Percentiles rank a stretch among this genome's conserved stretches.
Conservation (phyloP, 2,329 filamentous ascomycete genomes). For the Thermomyces lanuginosus region DNA sequence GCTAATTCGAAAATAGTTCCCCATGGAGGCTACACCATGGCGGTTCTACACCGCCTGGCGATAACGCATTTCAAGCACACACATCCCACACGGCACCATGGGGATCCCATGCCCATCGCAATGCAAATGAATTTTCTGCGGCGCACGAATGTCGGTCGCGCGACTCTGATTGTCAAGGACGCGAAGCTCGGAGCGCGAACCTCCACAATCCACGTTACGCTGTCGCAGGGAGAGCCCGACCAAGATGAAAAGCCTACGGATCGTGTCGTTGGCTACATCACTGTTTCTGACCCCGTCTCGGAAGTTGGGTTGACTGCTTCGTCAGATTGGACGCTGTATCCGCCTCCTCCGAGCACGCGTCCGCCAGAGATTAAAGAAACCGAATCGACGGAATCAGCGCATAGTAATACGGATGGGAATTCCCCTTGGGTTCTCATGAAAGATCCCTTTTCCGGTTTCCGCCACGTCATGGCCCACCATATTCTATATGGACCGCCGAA, state of each 20-base stretch:
- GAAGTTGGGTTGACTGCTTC: conserved; percentile 42
- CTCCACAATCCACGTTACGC: conserved; percentile 45
- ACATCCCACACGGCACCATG: conserved; percentile 33
- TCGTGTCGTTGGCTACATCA: conserved; percentile 49
- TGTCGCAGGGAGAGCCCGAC: conserved; percentile 25
- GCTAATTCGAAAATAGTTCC: conserved; percentile 36
- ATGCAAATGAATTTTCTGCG: conserved; percentile 51
- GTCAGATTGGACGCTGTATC: conserved; percentile 38
- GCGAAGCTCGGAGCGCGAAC: conserved; percentile 49
- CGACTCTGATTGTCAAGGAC: conserved; percentile 42
- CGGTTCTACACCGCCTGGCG: conserved; percentile 44
- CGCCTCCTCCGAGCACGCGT: conserved; percentile 23
- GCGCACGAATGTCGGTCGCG: conserved; percentile 43
- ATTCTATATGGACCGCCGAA: conserved; percentile 29
- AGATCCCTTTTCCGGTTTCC: conserved; percentile 21
- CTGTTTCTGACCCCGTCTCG: conserved; percentile 43
- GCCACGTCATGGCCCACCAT: conserved; percentile 35
- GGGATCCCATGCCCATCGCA: conserved; percentile 42
- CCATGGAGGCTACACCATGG: conserved; percentile 54
- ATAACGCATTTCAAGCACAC: conserved; percentile 45
- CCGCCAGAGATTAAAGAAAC: conserved; percentile 12
- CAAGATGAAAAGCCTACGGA: conserved; percentile 30
- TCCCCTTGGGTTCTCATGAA: conserved; percentile 12
- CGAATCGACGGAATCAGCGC: too few relatives aligned
- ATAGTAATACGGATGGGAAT: conserved; percentile 11